Evolutionary conservation across 1,139 yeast genomes (phyloP), one percentile per base, ranked within the genome.

Genomic region (Candida sanyaensis): DNA sequence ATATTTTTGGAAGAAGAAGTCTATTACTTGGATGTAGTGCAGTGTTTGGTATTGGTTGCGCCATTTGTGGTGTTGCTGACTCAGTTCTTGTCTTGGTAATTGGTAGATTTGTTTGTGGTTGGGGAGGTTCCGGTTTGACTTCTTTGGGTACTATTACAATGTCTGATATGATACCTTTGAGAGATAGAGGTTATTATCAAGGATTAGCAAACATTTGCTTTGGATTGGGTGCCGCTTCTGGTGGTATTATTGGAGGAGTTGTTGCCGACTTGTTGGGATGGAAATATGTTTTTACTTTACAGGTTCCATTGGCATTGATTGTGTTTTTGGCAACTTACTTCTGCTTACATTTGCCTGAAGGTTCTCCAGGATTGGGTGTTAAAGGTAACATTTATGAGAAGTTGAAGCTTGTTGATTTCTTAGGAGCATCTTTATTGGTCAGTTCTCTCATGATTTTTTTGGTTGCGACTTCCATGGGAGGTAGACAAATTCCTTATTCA

Each of bases 251-350:
- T 24, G 84, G 97, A 36, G 96, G 96, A 9, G 59, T 84, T 36
- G 68, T 89, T 30, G 80, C 92, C 23, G 88, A 84, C 49, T 60
- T 66, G n/a, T 75, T 83, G 54, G 96, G 96, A 31, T 91, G 97
- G 97, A 78, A 90, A 60, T 78, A 77, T 60, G 81, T 79, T 1
- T 80, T 80, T 55, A 62, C 75, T 24, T 54, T 77, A 28, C 84
- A 80, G 56, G 75, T 78, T 6, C 97, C 97, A 0, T 65, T 88
- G 32, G 83, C 89, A 4, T 42, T 80, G 3, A 13, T 68, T 4
- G 84, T 87, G 12, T 77, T 78, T 1, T 21, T 71, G 1, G 69
- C 73, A 2, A 64, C 75, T 21, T 68, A 63, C 54, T 46, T 60
- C 12, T 69, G 59, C 56, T 71, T 79, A 52, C 62, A 72, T 17